phyloP scores from a whole-genome alignment of 441 rosid species.

The Eruca vesicaria region DNA sequence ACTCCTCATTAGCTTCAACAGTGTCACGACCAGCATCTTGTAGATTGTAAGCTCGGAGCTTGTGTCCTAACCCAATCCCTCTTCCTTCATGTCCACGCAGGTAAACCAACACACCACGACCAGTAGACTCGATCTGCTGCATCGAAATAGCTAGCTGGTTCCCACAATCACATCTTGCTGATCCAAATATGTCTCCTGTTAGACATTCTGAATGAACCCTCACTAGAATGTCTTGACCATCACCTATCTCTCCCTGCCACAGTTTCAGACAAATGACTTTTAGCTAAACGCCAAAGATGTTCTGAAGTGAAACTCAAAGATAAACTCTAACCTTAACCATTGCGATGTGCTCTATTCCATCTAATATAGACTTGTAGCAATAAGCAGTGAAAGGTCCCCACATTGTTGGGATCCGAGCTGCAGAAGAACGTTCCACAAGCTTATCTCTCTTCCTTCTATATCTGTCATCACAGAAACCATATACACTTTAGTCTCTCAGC shows the following conservation, averaged over 20 bases:
- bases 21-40: slow-evolving; percentile 88
- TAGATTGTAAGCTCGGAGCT: slow-evolving; percentile 88
- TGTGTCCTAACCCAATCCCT: slow-evolving; percentile 90
- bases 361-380: slow-evolving; percentile 73
- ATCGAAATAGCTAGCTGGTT: slow-evolving; percentile 80
- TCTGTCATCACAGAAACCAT: slow-evolving; percentile 49
- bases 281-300: not conserved
- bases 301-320: no score
- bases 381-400: slow-evolving; percentile 91
- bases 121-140: slow-evolving; percentile 80
- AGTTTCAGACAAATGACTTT: slow-evolving; percentile 1
- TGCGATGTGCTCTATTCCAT: slow-evolving; percentile 91
- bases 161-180: slow-evolving; percentile 87
- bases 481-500: not conserved
- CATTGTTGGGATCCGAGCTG: slow-evolving; percentile 80
- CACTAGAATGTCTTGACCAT: slow-evolving; percentile 81
- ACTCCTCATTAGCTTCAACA: slow-evolving; percentile 86
- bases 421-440: slow-evolving; percentile 67
- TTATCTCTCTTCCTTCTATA: slow-evolving; percentile 80
- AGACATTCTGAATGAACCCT: slow-evolving; percentile 92
- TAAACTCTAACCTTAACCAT: slow-evolving; percentile 96
- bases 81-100: slow-evolving; percentile 96
- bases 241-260: slow-evolving; percentile 79
- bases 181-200: slow-evolving; percentile 91
- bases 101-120: slow-evolving; percentile 81